Evolutionary conservation across 2,329 filamentous ascomycete species (phyloP), one percentile per base, ranked within the genome.

Genomic region (Trichoderma lentiforme): DNA sequence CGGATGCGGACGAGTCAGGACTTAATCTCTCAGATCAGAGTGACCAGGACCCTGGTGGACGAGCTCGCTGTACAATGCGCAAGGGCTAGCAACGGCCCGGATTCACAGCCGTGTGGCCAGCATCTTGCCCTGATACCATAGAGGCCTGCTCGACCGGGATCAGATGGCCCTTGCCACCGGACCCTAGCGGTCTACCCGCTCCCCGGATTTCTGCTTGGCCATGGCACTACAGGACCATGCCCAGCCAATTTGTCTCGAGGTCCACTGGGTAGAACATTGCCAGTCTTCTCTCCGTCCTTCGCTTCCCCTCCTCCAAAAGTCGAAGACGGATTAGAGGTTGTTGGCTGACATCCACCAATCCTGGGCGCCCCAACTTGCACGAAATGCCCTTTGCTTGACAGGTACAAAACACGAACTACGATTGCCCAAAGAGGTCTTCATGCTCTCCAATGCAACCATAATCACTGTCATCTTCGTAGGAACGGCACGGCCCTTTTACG

Each of bases 71-170:
- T 24, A 65, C 64, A 69, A 43, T 43, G 62, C 62, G 61, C 57
- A 71, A 76, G 75, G 77, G 75, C 77, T 76, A 74, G 73, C 75
- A 79, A 78, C 79, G 79, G 79, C 75, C 79, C 79, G 79, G 79
- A 78, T 79, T 77, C 74, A 72, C 76, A 80, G 79, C 79, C 79
- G 79, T 80, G 74, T 79, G 76, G 78, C 73, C 78, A 78, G 74
- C 73, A 75, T 56, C 39, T 68, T 26, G 70, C 64, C 67, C 30
- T 71, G 70, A 69, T 68, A 71, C 70, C 62, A 71, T 70, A 70
- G 75, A 75, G 70, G 68, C 69, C 74, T 75, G 75, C 75, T 57
- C n/a, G 75, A 76, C 77, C 75, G 76, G 77, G 77, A 75, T 76
- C 74, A 70, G 70, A 74, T 74, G 26, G 74, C 58, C 79, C 77